A percentile compares a stretch with the other conserved stretches of the same genome.
These are phyloP conservation scores for Erysimum pusillum DNA, from an alignment of 441 rosid species.

Conservation along the genomic window DNA sequence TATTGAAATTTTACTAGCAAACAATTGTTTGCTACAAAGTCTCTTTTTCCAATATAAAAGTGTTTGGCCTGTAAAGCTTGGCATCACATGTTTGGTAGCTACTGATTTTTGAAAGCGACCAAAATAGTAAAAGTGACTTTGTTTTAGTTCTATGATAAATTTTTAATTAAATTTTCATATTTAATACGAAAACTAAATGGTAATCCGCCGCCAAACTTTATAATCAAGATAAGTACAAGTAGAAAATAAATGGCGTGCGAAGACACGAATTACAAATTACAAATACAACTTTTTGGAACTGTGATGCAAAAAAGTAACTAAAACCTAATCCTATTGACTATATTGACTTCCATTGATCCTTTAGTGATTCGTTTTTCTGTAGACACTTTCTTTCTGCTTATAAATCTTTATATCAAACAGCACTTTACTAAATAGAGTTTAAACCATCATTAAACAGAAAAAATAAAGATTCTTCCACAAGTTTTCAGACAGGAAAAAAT, in stretches of 20 bases:
- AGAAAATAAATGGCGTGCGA: conserved; percentile 21
- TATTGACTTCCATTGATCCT: conserved; percentile 18
- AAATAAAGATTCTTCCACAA: background rate
- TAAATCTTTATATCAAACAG: background rate
- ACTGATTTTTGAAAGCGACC: conserved; percentile 36
- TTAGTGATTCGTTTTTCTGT: background rate
- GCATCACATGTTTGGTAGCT: conserved; percentile 43
- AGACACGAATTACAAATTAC: background rate
- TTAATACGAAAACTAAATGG: conserved; percentile 17
- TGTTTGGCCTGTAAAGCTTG: conserved; percentile 37
- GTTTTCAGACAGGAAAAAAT: background rate
- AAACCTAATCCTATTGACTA: conserved; percentile 31
- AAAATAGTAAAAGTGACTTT: conserved; percentile 3
- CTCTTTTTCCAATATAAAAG: conserved; percentile 29
- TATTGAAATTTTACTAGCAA: conserved; percentile 17
- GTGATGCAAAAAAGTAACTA: background rate
- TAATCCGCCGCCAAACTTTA: conserved; percentile 33
- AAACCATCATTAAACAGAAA: too few species aligned
- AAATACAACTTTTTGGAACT: background rate
- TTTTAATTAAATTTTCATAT: background rate
- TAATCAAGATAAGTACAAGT: conserved; percentile 40
- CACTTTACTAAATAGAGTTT: background rate
- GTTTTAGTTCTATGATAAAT: background rate
- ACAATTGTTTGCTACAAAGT: conserved; percentile 36
- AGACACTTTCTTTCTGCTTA: background rate